Base-by-base conservation (phyloP, 2,329 filamentous ascomycete species). In the Microthyrium microscopicum region DNA sequence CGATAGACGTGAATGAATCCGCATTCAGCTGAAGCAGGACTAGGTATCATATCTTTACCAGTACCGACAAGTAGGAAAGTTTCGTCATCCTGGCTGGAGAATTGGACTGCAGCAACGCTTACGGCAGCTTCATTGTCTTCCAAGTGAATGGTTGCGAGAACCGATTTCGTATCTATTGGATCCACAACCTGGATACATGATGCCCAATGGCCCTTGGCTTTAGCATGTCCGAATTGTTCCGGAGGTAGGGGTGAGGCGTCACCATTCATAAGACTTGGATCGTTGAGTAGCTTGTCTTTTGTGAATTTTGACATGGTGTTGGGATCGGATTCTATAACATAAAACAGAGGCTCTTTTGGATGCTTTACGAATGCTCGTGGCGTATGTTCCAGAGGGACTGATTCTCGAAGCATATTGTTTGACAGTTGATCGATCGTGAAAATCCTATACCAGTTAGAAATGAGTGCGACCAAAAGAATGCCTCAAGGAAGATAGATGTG, bases 111-210 rank as follows among this genome's bases (percentile, higher is more conserved):
- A 4, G 80, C 77, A 40, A 84, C 71, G 49, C 83, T 93, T 37
- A 93, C 76, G 17, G 87, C 84, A 13, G 84, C 82, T 54, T 95
- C 85, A 44, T 98, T 95, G 26, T 89, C 76, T 31, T 78, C 76
- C 0, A 98, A 57, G 38, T 95, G 77, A 26, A 95, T 62, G 1
- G 73, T 84, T 41, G 80, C 75, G 4, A 89, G 54, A 1, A 92
- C 76, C 4, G 41, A 42, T 30, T 48, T 44, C 31, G 78, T 70
- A 12, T 62, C 69, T 3, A 87, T 52, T 1, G 89, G 85, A 47
- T 98, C 89, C 13, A 99, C 68, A 15, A 94, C 70, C 47, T 82
- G 84, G 43, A 99, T 85, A 54, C 85, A 95, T 7, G 87, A 95
- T 26, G 89, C 83, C 89, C 89, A 99, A 42, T 87, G 79, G 15